Evolutionary conservation across 1,139 yeast species (phyloP), one percentile per base, ranked within the genome.

Genomic region (Candida sanyaensis): DNA sequence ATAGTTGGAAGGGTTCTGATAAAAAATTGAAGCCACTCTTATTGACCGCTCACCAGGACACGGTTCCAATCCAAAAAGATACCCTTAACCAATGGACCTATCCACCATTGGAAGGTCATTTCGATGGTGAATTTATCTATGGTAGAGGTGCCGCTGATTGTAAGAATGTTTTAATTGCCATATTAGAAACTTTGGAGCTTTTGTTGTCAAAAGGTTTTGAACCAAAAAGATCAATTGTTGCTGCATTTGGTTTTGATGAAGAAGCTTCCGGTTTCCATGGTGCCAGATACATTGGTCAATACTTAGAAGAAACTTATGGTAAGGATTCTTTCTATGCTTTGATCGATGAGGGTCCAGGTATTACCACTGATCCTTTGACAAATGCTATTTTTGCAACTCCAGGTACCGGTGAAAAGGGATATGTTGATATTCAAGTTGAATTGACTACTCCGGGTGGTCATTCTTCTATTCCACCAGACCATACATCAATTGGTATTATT

Each of bases 11-110:
- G 49, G 77, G 77, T 1, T 44, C 62, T 2, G 50, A 60, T 31
- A 37, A 49, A 3, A 36, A 26, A 2, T 61, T 61, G 49, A 68
- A 75, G 50, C 82, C 82, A 4, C 45, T 77, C 1, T 50, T 77
- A 47, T 63, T 77, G 46, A 65, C 76, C 51, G 81, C 77, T 1
- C 83, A 78, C 54, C 77, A 72, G 56, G 82, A 77, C 61, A 88
- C 86, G 4, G 96, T 89, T 11, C 96, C 96, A 0, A 87, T 88
- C n/a, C 84, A 83, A 57, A 63, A 67, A 28, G 83, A 73, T 24
- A 79, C 89, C n/a, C 61, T 77, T 38, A 71, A 63, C 34, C 71
- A 76, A 43, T 88, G 96, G 96, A 74, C 71, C 2, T 76, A 81
- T 57, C 84, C 85, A 10, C 96, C 96, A 26, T 87, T 81, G 53